Conservation (phyloP, 2,329 filamentous ascomycete species). For the Colletotrichum tropicale region DNA sequence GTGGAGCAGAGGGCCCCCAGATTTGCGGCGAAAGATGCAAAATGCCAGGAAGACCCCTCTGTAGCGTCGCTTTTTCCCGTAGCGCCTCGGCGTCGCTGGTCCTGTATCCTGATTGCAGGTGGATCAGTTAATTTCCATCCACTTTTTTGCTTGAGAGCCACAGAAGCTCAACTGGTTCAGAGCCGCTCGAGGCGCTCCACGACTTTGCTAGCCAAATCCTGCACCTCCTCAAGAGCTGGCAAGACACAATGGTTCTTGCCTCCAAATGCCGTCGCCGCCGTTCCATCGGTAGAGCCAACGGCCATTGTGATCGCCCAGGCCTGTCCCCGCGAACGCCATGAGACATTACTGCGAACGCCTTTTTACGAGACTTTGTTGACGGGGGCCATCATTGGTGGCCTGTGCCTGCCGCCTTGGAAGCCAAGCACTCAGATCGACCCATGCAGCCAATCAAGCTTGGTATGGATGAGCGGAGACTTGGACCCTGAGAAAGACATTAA, state of each 20-base stretch:
- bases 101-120: neutral
- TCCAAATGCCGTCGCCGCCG: neutral
- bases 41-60: neutral
- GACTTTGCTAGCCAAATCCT: neutral
- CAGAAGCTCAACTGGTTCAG: neutral
- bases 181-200: constrained; percentile 1
- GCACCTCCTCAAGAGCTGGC: neutral
- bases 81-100: neutral
- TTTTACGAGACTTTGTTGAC: neutral
- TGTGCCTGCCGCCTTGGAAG: constrained; percentile 1
- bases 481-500: constrained; percentile 6
- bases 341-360: neutral
- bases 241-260: neutral
- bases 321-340: neutral
- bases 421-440: constrained; percentile 3
- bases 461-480: neutral
- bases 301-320: neutral
- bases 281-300: neutral
- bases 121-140: constrained; percentile 7
- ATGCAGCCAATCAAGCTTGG: constrained; percentile 1
- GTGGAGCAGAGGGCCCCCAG: neutral
- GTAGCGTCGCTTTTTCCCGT: constrained; percentile 6
- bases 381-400: neutral
- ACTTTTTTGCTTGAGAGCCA: neutral
- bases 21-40: neutral